These are phyloP conservation scores for Kuraishia molischiana DNA, from an alignment of 805 yeast genomes.

Conservation along the genomic window DNA sequence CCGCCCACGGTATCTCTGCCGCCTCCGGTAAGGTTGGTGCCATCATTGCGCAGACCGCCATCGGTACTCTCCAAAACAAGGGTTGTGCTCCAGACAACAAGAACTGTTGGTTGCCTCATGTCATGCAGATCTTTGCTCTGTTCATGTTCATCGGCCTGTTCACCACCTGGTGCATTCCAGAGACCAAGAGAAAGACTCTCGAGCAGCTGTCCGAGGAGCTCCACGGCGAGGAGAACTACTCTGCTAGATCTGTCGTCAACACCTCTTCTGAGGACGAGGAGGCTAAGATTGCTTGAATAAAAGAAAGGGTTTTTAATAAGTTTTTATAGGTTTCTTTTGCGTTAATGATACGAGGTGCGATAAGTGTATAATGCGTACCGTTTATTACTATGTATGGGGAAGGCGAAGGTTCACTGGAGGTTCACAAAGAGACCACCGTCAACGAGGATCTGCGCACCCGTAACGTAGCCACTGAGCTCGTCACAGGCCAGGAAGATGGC, in stretches of 20 bases:
- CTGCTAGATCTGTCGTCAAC: background rate
- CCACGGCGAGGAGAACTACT: constrained; percentile 63
- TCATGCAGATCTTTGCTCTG: constrained; percentile 87
- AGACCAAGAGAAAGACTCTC: constrained; percentile 84
- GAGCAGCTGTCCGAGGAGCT: constrained; percentile 75
- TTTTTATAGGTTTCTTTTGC: too few species aligned
- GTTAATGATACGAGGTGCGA: too few species aligned
- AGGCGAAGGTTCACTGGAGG: constrained; percentile 34
- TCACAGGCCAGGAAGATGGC: constrained; percentile 31
- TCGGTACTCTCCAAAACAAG: constrained; percentile 78
- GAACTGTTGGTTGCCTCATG: constrained; percentile 83
- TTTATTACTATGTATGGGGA: too few species aligned
- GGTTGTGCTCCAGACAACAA: constrained; percentile 51
- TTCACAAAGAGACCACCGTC: constrained; percentile 38
- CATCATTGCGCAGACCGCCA: constrained; percentile 78
- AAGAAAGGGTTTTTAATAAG: background rate
- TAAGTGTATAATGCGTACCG: too few species aligned
- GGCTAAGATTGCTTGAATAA: background rate
- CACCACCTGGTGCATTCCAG: constrained; percentile 66
- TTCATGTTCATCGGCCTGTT: constrained; percentile 79
- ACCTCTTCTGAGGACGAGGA: constrained; percentile 2
- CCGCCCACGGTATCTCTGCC: constrained; percentile 93
- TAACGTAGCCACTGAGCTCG: constrained; percentile 20
- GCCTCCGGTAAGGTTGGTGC: constrained; percentile 92
- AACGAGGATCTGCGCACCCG: constrained; percentile 32